Evolutionary conservation across 306 rosid genomes (phyloP), one percentile per base, ranked within the genome.

Genomic region (Begonia masoniana): DNA sequence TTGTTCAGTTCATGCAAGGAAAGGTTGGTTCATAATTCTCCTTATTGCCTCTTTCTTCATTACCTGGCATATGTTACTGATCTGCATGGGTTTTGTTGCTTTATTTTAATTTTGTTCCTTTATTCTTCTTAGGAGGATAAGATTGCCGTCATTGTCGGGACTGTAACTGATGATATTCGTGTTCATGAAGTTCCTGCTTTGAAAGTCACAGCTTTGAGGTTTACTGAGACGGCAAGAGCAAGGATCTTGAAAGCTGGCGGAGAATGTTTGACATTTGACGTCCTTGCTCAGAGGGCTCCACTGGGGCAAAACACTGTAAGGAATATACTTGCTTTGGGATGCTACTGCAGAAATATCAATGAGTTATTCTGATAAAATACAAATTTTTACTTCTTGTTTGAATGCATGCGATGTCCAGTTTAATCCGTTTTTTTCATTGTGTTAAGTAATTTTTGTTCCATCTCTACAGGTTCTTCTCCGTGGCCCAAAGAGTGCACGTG

Each of bases 201-300:
- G 6, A 81, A 77, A 59, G 84, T 81, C 9, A 64, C 81, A 45
- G 88, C 83, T n/a, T 68, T 81, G 39, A 74, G 88, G 73, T 81
- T 81, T 81, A 81, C 88, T 0, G 84, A 81, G 59, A 81, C 81
- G 13, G 88, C 88, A 13, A 68, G 87, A 51, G 83, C 83, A 42
- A 73, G 83, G 64, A 80, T 80, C 63, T 80, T 71, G 78, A 80
- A 80, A 69, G 83, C 81, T n/a, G 88, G 88, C 19, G 84, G 81
- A 14, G 84, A 74, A 65, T 77, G 88, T 65, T 61, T 77, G 48
- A 74, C 83, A 2, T 74, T 81, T 39, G 88, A 81, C 53, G 78
- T 77, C 57, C 63, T 81, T 0, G 81, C 88, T 45, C 77, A 77
- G 39, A 71, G 74, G 55, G 88, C 83, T 50, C 88, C 88, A 19